Base-by-base conservation (phyloP, 148 eudicot species). In the Dysphania ambrosioides region DNA sequence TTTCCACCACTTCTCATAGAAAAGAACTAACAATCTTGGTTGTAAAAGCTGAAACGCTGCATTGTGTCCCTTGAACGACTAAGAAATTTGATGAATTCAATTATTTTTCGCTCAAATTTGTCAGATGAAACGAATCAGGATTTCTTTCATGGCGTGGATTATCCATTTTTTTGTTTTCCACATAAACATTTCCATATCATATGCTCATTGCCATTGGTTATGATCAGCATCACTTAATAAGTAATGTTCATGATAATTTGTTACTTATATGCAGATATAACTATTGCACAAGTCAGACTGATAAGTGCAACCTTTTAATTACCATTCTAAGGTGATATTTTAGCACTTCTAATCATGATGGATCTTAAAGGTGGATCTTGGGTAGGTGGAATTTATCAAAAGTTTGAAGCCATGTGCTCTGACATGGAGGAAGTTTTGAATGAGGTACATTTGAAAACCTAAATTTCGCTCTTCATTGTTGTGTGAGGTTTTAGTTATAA, bases 371-470 rank as follows among this genome's bases (percentile, higher is more conserved):
- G 90, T 49, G 77, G 85, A 65, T 67, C 88, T 23, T 90, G 94
- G 97, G 88, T 84, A 74, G 93, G 85, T 70, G 78, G 82, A 76
- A 74, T 92, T 78, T 90, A 82, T 68, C 82, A 88, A 41, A 83
- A 79, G 73, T 88, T 92, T 71, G 97, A 92, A 79, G 82, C 92
- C 41, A 81, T 89, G 91, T 89, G 92, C 75, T 79, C 87, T 84
- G 98, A 93, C 80, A 89, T 83, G 42, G 98, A 93, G 75, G 98
- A 93, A 77, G 79, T 66, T 58, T 83, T 93, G 75, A 86, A 73
- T 63, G 78, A 92, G 95, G 97, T 92, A 88, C 75, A 12, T 26
- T 15, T 58, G 38, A 5, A 57, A 1, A 66, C 51, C 18, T 42
- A 26, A 42, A 16, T 72, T 56, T 31, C 19, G 53, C 26, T 65